Percentiles rank a stretch among this genome's conserved stretches.
These are phyloP conservation scores for Taxawa tesnikishii DNA, from an alignment of 2,329 filamentous ascomycete genomes.

Conservation along the genomic window DNA sequence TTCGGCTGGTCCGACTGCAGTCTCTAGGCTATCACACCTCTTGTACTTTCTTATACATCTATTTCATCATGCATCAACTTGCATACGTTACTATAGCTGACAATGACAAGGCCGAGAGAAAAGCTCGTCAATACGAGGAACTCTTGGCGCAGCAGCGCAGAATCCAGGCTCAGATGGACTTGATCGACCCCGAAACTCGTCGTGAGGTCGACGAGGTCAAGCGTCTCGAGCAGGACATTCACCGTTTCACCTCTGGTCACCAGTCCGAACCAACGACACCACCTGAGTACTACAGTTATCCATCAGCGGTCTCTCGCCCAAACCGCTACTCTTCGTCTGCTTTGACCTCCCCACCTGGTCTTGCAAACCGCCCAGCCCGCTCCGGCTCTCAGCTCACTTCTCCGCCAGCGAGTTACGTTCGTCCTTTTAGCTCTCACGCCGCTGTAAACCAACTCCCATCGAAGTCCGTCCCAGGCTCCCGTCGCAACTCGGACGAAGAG, in stretches of 20 bases:
- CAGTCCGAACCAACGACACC: constrained; percentile 94
- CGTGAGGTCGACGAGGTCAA: constrained; percentile 74
- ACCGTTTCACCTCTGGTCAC: constrained; percentile 51
- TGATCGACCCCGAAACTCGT: constrained; percentile 73
- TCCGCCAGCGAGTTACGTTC: constrained; percentile 49
- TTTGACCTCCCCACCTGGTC: constrained; percentile 66
- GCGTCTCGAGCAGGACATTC: constrained; percentile 69
- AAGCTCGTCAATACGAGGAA: constrained; percentile 82
- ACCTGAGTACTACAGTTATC: constrained; percentile 77
- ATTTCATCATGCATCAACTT: no score
- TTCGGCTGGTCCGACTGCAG: not conserved
- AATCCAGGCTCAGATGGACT: constrained; percentile 86
- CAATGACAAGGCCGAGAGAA: constrained; percentile 67
- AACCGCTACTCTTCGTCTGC: constrained; percentile 85
- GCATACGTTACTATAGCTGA: constrained; percentile 12
- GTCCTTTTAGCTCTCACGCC: constrained; percentile 41
- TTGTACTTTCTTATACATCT: no score
- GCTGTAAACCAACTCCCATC: constrained; percentile 58
- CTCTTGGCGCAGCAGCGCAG: constrained; percentile 78
- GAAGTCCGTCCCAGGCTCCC: constrained; percentile 73
- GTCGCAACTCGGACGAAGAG: constrained; percentile 78
- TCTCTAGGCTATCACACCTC: constrained; percentile 2
- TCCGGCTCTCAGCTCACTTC: constrained; percentile 73
- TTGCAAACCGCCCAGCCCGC: constrained; percentile 49
- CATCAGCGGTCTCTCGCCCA: constrained; percentile 39